A percentile compares a stretch with the other conserved stretches of the same genome.
Conservation (phyloP, 2,329 filamentous ascomycete genomes). For the Aspergillus terreus region DNA sequence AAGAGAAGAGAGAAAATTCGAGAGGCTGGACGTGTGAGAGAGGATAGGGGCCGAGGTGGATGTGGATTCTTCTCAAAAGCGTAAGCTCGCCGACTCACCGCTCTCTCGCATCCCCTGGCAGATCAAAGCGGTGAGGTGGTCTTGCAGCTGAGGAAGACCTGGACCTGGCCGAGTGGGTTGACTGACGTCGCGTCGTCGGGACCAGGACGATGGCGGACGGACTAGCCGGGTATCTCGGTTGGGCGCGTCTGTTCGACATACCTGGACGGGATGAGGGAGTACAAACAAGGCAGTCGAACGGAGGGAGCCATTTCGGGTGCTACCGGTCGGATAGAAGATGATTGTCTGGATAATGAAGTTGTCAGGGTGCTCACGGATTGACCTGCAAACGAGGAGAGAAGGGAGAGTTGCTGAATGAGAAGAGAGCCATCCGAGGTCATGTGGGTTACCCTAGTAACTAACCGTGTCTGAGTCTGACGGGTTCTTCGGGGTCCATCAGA, state of each 20-base stretch:
- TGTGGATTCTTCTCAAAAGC: conserved; percentile 2
- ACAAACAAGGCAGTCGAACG: no score
- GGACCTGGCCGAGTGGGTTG: neutral
- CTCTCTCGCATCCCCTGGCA: conserved; percentile 8
- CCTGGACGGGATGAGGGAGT: neutral
- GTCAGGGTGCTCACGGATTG: no score
- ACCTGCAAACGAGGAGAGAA: no score
- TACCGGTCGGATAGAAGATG: no score
- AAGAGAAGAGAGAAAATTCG: conserved; percentile 4
- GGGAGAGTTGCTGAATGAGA: no score
- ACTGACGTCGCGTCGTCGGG: neutral
- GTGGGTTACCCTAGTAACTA: neutral
- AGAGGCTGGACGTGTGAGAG: conserved; percentile 17
- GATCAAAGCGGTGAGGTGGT: conserved; percentile 13
- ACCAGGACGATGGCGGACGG: no score
- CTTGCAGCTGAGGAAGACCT: neutral
- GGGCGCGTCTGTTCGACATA: no score
- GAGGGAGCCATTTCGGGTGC: no score
- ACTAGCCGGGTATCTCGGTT: no score
- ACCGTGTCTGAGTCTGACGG: conserved; percentile 1
- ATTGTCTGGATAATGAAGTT: no score
- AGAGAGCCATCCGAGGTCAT: no score
- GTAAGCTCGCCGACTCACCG: conserved; percentile 14
- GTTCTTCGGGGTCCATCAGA: conserved; percentile 2
- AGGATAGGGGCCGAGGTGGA: neutral